Percentiles rank a stretch among this genome's conserved stretches.
Conservation (phyloP, 164 flowering plant species). For the grape (Vitis vinifera) region DNA sequence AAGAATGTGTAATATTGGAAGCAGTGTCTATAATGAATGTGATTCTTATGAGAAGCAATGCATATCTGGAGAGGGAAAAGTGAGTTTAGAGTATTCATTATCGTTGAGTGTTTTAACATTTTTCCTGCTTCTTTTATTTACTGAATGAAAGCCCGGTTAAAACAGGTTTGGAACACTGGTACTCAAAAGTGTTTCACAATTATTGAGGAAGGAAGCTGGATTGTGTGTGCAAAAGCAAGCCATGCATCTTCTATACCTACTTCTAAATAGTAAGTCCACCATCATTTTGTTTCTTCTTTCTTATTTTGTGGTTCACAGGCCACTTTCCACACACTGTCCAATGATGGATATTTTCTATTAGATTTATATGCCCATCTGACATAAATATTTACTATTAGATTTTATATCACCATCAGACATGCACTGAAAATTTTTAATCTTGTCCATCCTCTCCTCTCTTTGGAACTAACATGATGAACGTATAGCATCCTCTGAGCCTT, state of each 20-base stretch:
- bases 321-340: too few species aligned
- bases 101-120: constrained; percentile 1
- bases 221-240: constrained; percentile 60
- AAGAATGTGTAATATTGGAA: constrained; percentile 54
- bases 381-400: too few species aligned
- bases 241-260: constrained; percentile 64
- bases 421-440: too few species aligned
- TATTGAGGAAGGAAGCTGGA: constrained; percentile 69
- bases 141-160: constrained; percentile 18
- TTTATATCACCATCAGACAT: too few species aligned
- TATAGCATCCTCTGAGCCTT: too few species aligned
- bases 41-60: constrained; percentile 61
- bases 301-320: not conserved
- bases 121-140: not conserved
- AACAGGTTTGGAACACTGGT: constrained; percentile 59
- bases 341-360: too few species aligned
- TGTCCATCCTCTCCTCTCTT: too few species aligned
- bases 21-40: constrained; percentile 78
- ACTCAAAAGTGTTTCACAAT: constrained; percentile 49
- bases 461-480: too few species aligned
- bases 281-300: constrained; percentile 5
- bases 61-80: constrained; percentile 67
- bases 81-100: constrained; percentile 27
- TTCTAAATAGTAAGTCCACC: constrained; percentile 72
- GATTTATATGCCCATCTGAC: too few species aligned